phyloP scores from a whole-genome alignment of 2,329 filamentous ascomycete genomes.

The Curvularia spicifera region DNA sequence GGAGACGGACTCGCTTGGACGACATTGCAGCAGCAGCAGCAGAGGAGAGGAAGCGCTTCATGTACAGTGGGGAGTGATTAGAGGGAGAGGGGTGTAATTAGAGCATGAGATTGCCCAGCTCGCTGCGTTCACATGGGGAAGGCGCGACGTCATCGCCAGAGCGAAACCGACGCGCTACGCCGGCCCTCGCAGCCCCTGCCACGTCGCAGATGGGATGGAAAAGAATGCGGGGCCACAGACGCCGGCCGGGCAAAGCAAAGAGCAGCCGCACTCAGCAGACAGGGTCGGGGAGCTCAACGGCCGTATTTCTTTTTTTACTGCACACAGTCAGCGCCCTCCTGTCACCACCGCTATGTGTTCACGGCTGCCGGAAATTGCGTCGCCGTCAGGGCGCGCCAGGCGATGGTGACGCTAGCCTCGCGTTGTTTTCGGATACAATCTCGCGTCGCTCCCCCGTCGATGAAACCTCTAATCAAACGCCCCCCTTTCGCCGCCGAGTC shows the following conservation, averaged over 20 bases:
- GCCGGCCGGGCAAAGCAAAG: neutral
- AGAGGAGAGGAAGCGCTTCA: slow-evolving; percentile 36
- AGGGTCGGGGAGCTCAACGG: neutral
- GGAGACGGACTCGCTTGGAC: slow-evolving; percentile 41
- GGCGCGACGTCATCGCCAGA: slow-evolving; percentile 18
- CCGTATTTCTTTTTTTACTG: slow-evolving; percentile 9
- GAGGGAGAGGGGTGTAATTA: neutral
- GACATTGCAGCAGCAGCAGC: slow-evolving; percentile 44
- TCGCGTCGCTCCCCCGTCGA: slow-evolving; percentile 28
- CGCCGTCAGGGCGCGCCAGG: slow-evolving; percentile 12
- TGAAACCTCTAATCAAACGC: slow-evolving; percentile 39
- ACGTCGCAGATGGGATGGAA: slow-evolving; percentile 9
- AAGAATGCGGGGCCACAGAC: slow-evolving; percentile 18
- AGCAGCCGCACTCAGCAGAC: neutral
- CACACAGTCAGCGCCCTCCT: slow-evolving; percentile 1
- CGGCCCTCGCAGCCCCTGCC: slow-evolving; percentile 1
- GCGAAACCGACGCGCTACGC: slow-evolving; percentile 13
- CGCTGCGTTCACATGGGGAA: too few relatives aligned
- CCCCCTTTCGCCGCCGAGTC: slow-evolving; percentile 23
- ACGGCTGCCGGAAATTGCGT: slow-evolving; percentile 16
- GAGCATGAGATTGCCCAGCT: neutral
- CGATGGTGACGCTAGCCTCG: slow-evolving; percentile 32
- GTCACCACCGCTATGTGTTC: slow-evolving; percentile 11
- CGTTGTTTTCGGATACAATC: slow-evolving; percentile 36
- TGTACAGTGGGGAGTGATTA: slow-evolving; percentile 5